Conservation (phyloP, 106 monocot genomes). For the Dendrobium nobile region DNA sequence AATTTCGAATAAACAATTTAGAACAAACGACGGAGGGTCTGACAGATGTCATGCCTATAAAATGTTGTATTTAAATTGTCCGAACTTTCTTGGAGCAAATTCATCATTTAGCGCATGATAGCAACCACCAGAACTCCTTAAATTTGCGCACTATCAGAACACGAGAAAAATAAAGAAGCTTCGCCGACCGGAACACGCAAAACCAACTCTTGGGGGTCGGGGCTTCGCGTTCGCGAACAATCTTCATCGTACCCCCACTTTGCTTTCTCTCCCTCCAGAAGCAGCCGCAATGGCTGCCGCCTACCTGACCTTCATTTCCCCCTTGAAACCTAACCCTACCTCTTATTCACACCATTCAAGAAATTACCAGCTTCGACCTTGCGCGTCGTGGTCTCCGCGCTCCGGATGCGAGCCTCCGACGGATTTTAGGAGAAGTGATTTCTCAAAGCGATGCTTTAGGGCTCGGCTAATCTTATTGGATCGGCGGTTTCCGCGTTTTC, state of each 20-base stretch:
- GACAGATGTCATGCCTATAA: not conserved
- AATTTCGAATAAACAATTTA: not conserved
- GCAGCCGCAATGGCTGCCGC: slow-evolving; percentile 17
- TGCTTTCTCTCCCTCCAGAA: not conserved
- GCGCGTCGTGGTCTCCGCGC: not conserved
- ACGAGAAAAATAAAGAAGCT: not conserved
- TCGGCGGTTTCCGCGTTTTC: slow-evolving; percentile 5
- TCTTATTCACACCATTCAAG: not conserved
- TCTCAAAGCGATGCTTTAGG: not conserved
- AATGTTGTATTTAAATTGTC: not conserved
- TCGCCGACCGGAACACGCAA: not conserved
- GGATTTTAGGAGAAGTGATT: not conserved
- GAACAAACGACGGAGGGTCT: no score
- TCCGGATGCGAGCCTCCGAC: not conserved
- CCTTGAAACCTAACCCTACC: slow-evolving; percentile 19
- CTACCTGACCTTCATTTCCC: slow-evolving; percentile 10
- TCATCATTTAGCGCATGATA: not conserved
- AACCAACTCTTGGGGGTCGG: not conserved
- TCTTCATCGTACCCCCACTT: not conserved
- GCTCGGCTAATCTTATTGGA: not conserved
- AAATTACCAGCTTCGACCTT: not conserved
- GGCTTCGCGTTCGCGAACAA: not conserved
- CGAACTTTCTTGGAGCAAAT: not conserved
- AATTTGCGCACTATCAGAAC: not conserved
- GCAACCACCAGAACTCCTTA: not conserved